These are phyloP conservation scores for Melaleuca alternifolia DNA, from an alignment of 345 rosid genomes.

Conservation along the genomic window DNA sequence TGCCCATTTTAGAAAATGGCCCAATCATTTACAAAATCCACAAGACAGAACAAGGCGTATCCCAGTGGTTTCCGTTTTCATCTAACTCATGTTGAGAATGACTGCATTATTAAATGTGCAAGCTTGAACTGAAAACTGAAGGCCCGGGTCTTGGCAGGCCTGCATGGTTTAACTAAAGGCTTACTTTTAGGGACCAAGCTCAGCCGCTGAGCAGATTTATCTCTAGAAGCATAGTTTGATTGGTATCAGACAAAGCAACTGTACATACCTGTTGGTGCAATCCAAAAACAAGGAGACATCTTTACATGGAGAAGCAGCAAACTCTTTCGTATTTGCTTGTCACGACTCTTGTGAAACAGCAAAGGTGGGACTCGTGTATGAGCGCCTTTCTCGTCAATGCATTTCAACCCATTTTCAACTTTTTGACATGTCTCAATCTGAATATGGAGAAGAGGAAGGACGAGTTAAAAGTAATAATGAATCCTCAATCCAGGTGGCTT, in stretches of 20 bases:
- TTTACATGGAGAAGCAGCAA: conserved; percentile 31
- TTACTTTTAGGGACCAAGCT: neutral
- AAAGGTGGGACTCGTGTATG: conserved; percentile 48
- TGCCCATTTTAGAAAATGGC: neutral
- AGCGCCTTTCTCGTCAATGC: conserved; percentile 57
- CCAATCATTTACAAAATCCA: neutral
- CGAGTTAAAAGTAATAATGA: neutral
- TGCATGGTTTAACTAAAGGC: neutral
- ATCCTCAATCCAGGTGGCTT: neutral
- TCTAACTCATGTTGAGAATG: neutral
- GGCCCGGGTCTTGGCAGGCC: neutral
- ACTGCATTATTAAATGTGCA: neutral
- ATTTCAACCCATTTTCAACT: conserved; percentile 76
- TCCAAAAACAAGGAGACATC: conserved; percentile 51
- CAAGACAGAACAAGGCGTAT: neutral
- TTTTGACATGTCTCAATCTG: conserved; percentile 97
- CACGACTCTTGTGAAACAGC: conserved; percentile 65
- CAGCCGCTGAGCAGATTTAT: neutral
- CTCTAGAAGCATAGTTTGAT: neutral
- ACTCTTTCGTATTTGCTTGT: conserved; percentile 67
- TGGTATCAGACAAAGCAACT: neutral
- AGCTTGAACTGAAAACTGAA: neutral
- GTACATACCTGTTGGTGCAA: conserved; percentile 71
- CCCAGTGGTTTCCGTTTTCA: neutral
- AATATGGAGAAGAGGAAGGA: neutral